Conservation (phyloP, 2,329 filamentous ascomycete genomes). For the Trichoderma citrinoviride region DNA sequence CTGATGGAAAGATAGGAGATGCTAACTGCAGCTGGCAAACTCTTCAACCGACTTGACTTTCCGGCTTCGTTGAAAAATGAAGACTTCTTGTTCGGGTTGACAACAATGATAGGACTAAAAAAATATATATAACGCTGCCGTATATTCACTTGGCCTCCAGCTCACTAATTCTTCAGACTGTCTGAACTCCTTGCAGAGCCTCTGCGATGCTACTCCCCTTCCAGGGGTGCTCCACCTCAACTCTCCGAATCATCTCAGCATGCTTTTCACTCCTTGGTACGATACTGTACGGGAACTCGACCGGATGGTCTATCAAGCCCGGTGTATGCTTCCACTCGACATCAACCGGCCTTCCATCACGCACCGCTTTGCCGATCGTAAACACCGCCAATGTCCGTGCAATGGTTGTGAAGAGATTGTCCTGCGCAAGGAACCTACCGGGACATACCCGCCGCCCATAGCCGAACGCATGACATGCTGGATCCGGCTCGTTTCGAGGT, state of each 20-base stretch:
- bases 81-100: too few species aligned
- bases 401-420: not conserved
- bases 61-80: too few species aligned
- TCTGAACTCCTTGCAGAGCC: not conserved
- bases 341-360: not conserved
- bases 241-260: not conserved
- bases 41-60: too few species aligned
- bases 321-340: not conserved
- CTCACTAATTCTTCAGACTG: not conserved
- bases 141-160: too few species aligned
- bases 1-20: too few species aligned
- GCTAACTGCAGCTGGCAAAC: too few species aligned
- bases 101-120: too few species aligned
- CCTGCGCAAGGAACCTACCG: not conserved
- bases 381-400: not conserved
- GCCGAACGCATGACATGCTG: not conserved
- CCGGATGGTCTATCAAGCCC: not conserved
- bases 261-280: not conserved
- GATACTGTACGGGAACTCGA: not conserved
- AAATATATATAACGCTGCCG: too few species aligned
- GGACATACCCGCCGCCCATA: conserved; percentile 17
- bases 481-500: conserved; percentile 25
- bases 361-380: not conserved
- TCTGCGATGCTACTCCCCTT: not conserved
- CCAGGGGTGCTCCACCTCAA: conserved; percentile 12